phyloP scores from a whole-genome alignment of 2,329 filamentous ascomycete species.

The Fusarium transvaalense region DNA sequence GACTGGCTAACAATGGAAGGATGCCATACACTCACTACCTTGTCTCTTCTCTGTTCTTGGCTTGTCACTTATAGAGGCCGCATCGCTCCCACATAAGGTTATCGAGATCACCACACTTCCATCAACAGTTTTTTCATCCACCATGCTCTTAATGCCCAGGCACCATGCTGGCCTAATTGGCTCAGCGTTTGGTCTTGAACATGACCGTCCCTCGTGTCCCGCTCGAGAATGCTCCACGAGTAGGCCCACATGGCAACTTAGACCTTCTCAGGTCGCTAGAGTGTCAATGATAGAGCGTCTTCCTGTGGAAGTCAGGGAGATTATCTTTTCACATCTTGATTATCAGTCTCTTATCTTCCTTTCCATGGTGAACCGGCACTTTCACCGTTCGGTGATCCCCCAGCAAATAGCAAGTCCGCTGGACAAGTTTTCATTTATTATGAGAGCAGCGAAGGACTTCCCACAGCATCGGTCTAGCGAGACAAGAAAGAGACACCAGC shows the following conservation, averaged over 20 bases:
- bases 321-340: constrained; percentile 54
- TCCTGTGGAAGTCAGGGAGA: constrained; percentile 51
- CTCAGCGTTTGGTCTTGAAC: constrained; percentile 27
- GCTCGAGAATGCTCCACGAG: constrained; percentile 18
- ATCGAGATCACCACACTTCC: constrained; percentile 42
- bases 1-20: constrained; percentile 6
- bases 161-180: constrained; percentile 33
- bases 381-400: constrained; percentile 52
- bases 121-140: constrained; percentile 9
- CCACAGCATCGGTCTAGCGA: constrained; percentile 56
- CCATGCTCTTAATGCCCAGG: constrained; percentile 50
- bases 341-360: constrained; percentile 58
- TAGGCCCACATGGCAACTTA: constrained; percentile 25
- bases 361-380: constrained; percentile 54
- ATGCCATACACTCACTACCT: constrained; percentile 10
- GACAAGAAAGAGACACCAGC: constrained; percentile 54
- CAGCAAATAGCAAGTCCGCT: constrained; percentile 51
- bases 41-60: constrained; percentile 13
- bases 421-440: constrained; percentile 58
- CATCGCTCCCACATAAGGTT: constrained; percentile 42
- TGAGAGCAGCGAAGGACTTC: constrained; percentile 58
- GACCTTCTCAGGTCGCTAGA: constrained; percentile 29
- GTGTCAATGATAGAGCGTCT: constrained; percentile 52
- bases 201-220: constrained; percentile 25
- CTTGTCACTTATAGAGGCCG: constrained; percentile 42